These are phyloP conservation scores for Lachnellula cervina DNA, from an alignment of 2,329 filamentous ascomycete genomes.

Conservation along the genomic window DNA sequence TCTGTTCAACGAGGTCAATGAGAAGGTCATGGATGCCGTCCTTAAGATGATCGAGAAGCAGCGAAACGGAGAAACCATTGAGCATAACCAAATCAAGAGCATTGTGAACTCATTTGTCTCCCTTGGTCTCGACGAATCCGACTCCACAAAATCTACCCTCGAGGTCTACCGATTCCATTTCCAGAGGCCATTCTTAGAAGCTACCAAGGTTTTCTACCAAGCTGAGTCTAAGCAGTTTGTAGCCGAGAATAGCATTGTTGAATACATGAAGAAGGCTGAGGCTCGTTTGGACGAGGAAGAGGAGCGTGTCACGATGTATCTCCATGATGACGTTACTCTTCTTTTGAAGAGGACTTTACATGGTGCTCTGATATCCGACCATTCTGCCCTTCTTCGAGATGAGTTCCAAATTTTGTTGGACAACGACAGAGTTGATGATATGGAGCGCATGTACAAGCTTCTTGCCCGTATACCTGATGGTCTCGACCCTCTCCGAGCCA, in stretches of 20 bases:
- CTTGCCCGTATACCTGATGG: slow-evolving; percentile 86
- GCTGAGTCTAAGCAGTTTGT: slow-evolving; percentile 92
- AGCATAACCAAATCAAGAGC: slow-evolving; percentile 93
- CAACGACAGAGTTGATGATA: slow-evolving; percentile 90
- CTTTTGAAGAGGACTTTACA: slow-evolving; percentile 85
- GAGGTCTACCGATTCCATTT: slow-evolving; percentile 93
- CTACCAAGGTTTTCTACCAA: slow-evolving; percentile 81
- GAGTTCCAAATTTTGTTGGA: slow-evolving; percentile 94
- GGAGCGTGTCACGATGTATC: slow-evolving; percentile 84
- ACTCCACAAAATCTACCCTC: slow-evolving; percentile 87
- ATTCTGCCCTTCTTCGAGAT: slow-evolving; percentile 79
- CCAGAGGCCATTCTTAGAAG: slow-evolving; percentile 83
- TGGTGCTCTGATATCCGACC: slow-evolving; percentile 81
- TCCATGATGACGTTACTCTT: slow-evolving; percentile 83
- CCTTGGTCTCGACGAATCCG: slow-evolving; percentile 86
- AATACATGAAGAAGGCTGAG: slow-evolving; percentile 99
- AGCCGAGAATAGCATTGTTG: slow-evolving; percentile 93
- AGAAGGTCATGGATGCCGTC: slow-evolving; percentile 91
- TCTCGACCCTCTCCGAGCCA: slow-evolving; percentile 77
- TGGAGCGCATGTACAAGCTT: slow-evolving; percentile 93
- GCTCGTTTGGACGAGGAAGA: slow-evolving; percentile 85
- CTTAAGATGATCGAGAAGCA: slow-evolving; percentile 95
- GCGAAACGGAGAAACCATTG: slow-evolving; percentile 94
- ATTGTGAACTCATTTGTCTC: slow-evolving; percentile 97
- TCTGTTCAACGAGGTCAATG: slow-evolving; percentile 77